Conservation (phyloP, 345 rosid genomes). For the Citrus glauca region DNA sequence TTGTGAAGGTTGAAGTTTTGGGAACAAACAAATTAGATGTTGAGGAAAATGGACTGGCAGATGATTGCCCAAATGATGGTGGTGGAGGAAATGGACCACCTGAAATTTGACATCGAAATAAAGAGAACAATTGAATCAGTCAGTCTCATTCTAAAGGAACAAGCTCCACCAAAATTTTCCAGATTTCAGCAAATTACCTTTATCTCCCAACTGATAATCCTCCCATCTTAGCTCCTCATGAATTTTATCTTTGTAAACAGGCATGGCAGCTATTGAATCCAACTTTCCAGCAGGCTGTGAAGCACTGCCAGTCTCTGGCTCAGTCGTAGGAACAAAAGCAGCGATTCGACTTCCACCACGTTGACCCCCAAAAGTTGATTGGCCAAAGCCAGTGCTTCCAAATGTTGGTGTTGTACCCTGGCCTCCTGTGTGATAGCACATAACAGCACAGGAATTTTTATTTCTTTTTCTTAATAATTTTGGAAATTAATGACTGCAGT, state of each 20-base stretch:
- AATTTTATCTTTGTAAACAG: slow-evolving; percentile 61
- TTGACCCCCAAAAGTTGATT: slow-evolving; percentile 63
- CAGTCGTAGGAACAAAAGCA: slow-evolving; percentile 58
- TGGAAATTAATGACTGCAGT: neutral
- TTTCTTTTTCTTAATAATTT: neutral
- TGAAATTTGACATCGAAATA: slow-evolving; percentile 24
- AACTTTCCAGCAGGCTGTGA: slow-evolving; percentile 58
- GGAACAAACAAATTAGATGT: slow-evolving; percentile 48
- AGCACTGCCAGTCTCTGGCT: slow-evolving; percentile 46
- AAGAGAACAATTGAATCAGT: neutral
- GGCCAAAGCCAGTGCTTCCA: slow-evolving; percentile 64
- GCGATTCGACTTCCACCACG: slow-evolving; percentile 77
- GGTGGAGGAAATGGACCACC: slow-evolving; percentile 68
- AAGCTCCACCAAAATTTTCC: neutral
- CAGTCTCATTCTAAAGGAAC: neutral
- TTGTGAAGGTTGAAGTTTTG: slow-evolving; percentile 37
- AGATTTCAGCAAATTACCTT: slow-evolving; percentile 47
- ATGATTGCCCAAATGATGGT: slow-evolving; percentile 41
- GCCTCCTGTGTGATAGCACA: slow-evolving; percentile 43
- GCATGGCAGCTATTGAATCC: slow-evolving; percentile 86
- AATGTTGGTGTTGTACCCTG: slow-evolving; percentile 67
- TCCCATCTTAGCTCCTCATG: slow-evolving; percentile 96
- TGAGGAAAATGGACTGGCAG: slow-evolving; percentile 51
- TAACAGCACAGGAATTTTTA: neutral
- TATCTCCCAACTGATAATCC: slow-evolving; percentile 93